Base-by-base conservation (phyloP, 2,329 filamentous ascomycete genomes). In the Scleromitrula shiraiana region DNA sequence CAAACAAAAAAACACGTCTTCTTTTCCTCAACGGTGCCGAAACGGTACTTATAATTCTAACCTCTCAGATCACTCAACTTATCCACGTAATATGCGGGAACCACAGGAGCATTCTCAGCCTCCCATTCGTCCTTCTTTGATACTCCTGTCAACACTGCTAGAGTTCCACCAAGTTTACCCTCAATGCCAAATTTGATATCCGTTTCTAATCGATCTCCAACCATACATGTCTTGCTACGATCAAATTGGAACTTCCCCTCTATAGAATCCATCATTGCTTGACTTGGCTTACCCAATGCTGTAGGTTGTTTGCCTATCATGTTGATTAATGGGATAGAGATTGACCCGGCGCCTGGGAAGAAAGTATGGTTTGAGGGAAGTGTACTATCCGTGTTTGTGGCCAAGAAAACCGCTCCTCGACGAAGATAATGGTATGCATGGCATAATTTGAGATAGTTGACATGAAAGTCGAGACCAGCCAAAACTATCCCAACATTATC, bases 191-290 rank as follows among this genome's bases (percentile, higher is more conserved):
- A 98, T 65, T 86, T 82, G 64, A 98, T 97, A 68, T 98, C 93
- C 0, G 93, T 98, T 65, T 97, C 87, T 54, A 95, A 72, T 24
- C 93, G 77, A 66, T 98, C 93, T 6, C 93, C 93, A 36, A 98
- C 78, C 93, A 98, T 98, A 68, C 93, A 97, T 1, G 93, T 87
- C 58, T 81, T 81, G 51, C 75, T 78, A 30, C 90, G 78, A 65
- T 97, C 83, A 46, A 98, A 84, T 57, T 85, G 76, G 67, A 97
- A 96, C 68, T 95, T 95, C 50, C 91, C 91, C 72, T 97, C 91
- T 49, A 98, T 85, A 3, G 93, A 89, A 66, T 97, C 91, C 91
- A 98, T 95, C 93, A 98, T 98, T 4, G 91, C 91, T 71, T 95
- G 89, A 64, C 88, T 95, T 3, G 93, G 93, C 70, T 98, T 98